Conservation (phyloP, 2,329 filamentous ascomycete genomes). For the Verticillium klebahnii region DNA sequence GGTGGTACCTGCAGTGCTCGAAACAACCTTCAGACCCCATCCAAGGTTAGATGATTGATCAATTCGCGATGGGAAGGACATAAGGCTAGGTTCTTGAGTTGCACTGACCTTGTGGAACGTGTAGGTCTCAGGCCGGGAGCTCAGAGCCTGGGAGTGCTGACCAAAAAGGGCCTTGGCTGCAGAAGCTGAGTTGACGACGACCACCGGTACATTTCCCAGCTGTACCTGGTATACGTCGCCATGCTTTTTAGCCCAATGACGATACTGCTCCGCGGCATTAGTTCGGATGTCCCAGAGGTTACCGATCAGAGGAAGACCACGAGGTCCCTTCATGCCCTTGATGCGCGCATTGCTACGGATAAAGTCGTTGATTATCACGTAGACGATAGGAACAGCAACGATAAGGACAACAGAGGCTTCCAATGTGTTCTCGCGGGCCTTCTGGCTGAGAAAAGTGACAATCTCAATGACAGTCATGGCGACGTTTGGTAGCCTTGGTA, state of each 20-base stretch:
- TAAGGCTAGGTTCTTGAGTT: too few species aligned
- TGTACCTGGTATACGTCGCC: constrained; percentile 51
- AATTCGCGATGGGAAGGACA: not conserved
- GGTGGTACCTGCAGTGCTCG: constrained; percentile 61
- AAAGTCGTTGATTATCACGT: constrained; percentile 45
- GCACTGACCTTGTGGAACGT: constrained; percentile 50
- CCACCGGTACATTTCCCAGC: constrained; percentile 50
- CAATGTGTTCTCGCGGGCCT: constrained; percentile 16
- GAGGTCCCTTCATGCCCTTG: constrained; percentile 40
- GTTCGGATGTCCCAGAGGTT: constrained; percentile 50
- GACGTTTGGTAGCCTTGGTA: not conserved
- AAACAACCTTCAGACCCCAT: constrained; percentile 43
- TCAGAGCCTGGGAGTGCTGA: constrained; percentile 47
- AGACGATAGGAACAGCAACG: constrained; percentile 31
- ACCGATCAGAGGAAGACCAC: constrained; percentile 48
- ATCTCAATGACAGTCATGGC: constrained; percentile 21
- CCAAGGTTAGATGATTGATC: not conserved
- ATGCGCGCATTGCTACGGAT: constrained; percentile 39
- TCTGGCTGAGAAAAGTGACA: constrained; percentile 13
- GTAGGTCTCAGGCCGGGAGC: constrained; percentile 52
- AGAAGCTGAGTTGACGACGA: constrained; percentile 51
- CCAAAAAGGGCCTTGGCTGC: constrained; percentile 46
- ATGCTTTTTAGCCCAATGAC: constrained; percentile 45
- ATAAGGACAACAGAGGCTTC: constrained; percentile 16
- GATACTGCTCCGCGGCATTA: constrained; percentile 53